Base-by-base conservation (phyloP, 805 yeast genomes). In the Candida fluviatilis region DNA sequence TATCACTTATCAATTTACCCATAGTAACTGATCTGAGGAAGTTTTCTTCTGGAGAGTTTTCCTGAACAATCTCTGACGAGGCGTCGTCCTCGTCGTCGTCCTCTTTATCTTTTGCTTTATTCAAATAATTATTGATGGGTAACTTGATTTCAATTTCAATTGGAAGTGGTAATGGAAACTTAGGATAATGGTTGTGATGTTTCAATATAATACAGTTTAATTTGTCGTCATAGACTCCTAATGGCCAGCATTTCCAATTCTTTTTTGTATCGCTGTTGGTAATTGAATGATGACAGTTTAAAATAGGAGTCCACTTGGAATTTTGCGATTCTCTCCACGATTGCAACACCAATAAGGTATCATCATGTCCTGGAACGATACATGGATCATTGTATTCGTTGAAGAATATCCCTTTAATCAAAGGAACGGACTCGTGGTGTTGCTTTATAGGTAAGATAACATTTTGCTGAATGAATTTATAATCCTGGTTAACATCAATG, bases 361-460 rank as follows among this genome's bases (percentile, higher is more conserved):
- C 88, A 46, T 82, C 89, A 23, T 71, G 66, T n/a, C 95, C 96
- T 0, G 65, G 58, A 39, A 82, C 84, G 5, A 90, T 57, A 46
- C 93, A 84, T 1, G 99, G 99, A 57, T 91, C 97, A 15, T 95
- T 95, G 51, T 76, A 82, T 32, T 82, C 81, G 31, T 87, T 83
- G 67, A 91, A 93, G 53, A 93, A 89, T n/a, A 86, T 57, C 2
- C 90, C 82, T 45, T 76, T 78, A 47, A 84, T 58, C 40, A 67
- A 61, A 50, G 64, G 72, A 39, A 43, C 43, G 29, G 21, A 19
- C 3, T 34, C 42, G 5, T 35, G 31, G 4, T 43, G 36, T 23
- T 42, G 42, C 33, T 48, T 52, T 28, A 71, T 52, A 5, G 75
- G 73, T 29, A 71, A 46, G 5, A 60, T 31, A 15, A 61, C 55